A percentile compares a stretch with the other conserved stretches of the same genome.
phyloP scores from a whole-genome alignment of 169 alveolate genomes.

The Plasmodium sp. region DNA sequence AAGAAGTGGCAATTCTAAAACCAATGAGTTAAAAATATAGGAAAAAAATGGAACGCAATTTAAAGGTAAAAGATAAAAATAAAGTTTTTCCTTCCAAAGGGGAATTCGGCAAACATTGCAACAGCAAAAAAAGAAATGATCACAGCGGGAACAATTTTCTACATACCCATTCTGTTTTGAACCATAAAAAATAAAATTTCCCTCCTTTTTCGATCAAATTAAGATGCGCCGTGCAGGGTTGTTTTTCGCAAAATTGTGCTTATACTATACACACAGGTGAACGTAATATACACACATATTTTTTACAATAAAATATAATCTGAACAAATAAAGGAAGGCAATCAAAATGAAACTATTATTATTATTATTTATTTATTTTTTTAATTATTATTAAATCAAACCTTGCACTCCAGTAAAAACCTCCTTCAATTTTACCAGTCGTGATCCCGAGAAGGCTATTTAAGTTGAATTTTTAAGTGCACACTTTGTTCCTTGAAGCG shows the following conservation, averaged over 20 bases:
- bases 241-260: not conserved
- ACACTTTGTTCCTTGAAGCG: not conserved
- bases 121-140: not conserved
- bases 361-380: not conserved
- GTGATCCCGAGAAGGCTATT: not conserved
- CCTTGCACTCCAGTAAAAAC: not conserved
- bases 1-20: not conserved
- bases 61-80: not conserved
- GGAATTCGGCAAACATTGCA: not conserved
- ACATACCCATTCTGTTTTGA: not conserved
- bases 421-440: not conserved
- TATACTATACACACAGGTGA: not conserved
- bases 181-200: not conserved
- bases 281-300: not conserved
- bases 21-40: not conserved
- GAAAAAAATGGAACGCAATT: not conserved
- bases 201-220: not conserved
- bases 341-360: not conserved
- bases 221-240: not conserved
- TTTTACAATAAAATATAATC: not conserved
- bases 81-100: not conserved
- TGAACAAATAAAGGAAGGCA: not conserved
- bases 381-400: not conserved
- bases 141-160: not conserved
- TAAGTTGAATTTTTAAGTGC: not conserved